Evolutionary conservation across 1,284 basidiomycete genomes (phyloP).

Genomic region (Puccinia hordei): DNA sequence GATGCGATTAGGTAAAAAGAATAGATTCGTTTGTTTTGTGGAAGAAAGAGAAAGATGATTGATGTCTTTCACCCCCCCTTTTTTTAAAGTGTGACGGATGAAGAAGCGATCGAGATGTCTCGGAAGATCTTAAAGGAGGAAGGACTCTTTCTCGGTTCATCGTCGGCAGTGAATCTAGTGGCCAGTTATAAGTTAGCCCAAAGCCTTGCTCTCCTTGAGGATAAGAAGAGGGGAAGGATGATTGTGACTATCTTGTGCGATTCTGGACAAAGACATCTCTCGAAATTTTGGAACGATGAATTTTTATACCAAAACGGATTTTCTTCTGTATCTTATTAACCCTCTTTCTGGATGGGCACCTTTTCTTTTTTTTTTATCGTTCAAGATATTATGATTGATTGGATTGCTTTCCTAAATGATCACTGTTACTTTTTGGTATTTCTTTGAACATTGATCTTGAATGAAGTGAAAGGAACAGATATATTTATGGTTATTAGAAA

Average conservation of each 20-base stretch:
- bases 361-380: too few relatives aligned
- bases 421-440: too few relatives aligned
- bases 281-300: slow-evolving; percentile 41
- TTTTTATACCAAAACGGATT: slow-evolving; percentile 10
- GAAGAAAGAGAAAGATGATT: slow-evolving; percentile 3
- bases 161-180: slow-evolving; percentile 91
- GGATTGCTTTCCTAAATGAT: too few relatives aligned
- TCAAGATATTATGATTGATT: too few relatives aligned
- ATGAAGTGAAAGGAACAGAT: too few relatives aligned
- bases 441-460: too few relatives aligned
- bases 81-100: slow-evolving; percentile 86
- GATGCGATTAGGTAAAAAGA: slow-evolving; percentile 75
- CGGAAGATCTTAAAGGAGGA: slow-evolving; percentile 83
- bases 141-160: slow-evolving; percentile 92
- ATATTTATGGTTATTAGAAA: too few relatives aligned
- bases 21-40: slow-evolving; percentile 28
- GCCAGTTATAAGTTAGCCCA: slow-evolving; percentile 78
- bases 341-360: too few relatives aligned
- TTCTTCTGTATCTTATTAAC: background rate
- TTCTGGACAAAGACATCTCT: slow-evolving; percentile 38
- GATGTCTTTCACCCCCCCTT: too few relatives aligned
- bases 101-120: slow-evolving; percentile 88
- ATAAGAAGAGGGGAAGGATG: too few relatives aligned
- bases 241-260: slow-evolving; percentile 42
- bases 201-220: too few relatives aligned